Evolutionary conservation across 495 filamentous ascomycete genomes (phyloP), one percentile per base, ranked within the genome.

Genomic region (Cercophora newfieldiana): DNA sequence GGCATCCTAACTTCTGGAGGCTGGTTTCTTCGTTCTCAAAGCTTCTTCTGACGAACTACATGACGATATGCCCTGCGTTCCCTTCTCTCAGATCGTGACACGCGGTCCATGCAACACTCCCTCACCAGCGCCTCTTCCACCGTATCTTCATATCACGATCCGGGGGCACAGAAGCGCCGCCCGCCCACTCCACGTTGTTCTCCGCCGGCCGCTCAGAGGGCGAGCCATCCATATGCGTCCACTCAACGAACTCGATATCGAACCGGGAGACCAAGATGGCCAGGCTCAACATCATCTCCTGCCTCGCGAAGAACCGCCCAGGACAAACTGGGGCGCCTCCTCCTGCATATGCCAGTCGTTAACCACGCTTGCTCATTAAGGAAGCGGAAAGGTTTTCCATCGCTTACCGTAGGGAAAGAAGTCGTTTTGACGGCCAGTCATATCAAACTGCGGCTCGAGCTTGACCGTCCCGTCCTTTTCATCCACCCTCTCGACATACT

Each of bases 271-370:
- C 19, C 26, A 55, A 55, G 14, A 22, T 22, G 4, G 22, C 51
- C 1, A 55, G 22, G 18, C 7, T 26, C 50, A 22, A n/a, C 50
- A 24, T 14, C 2, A 53, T 19, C 24, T 53, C 50, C 22, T 53
- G 37, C 37, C 18, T 66, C 16, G 65, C 65, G 28, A 85, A 80
- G 24, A 68, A 62, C 26, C 81, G 78, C 21, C 83, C 77, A 24
- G 84, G 80, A 49, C 81, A 81, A 3, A 76, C 75, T 7, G 37
- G 24, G 14, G 30, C 28, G 2, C 59, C 67, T 6, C 65, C 65
- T 44, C 65, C 65, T 57, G n/a, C 22, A 16, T 26, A 24, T 14
- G 25, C 3, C 21, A 1, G 26, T 30, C 28, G 30, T 22, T 18
- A 30, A 6, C 25, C 2, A 22, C 37, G 12, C 3, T 44, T 24